Percentiles rank a stretch among this genome's conserved stretches.
Evolutionary conservation across 2,329 filamentous ascomycete genomes (phyloP).

Genomic region (Stachybotrys echinatus): DNA sequence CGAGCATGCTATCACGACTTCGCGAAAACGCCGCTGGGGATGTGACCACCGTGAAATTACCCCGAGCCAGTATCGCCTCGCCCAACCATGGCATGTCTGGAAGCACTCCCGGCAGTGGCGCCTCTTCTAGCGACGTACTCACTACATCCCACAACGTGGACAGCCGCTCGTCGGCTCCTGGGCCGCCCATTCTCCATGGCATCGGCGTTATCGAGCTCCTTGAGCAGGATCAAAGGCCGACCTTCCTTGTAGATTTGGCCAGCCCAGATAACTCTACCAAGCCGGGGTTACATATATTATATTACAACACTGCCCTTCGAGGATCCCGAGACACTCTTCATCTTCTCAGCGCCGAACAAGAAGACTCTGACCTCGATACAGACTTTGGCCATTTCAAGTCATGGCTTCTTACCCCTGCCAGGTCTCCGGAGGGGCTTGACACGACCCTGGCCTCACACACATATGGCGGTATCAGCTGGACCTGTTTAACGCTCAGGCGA

Average conservation of each 20-base stretch:
- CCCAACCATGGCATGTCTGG: slow-evolving; percentile 41
- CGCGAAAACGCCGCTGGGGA: slow-evolving; percentile 35
- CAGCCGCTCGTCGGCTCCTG: slow-evolving; percentile 37
- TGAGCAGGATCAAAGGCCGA: slow-evolving; percentile 71
- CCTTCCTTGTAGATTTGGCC: slow-evolving; percentile 67
- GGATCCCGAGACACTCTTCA: slow-evolving; percentile 49
- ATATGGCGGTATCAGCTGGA: slow-evolving; percentile 66
- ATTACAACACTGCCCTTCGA: slow-evolving; percentile 63
- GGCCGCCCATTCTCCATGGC: slow-evolving; percentile 52
- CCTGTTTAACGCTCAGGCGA: slow-evolving; percentile 61
- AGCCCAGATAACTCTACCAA: slow-evolving; percentile 50
- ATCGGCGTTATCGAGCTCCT: slow-evolving; percentile 68
- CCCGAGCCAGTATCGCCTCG: slow-evolving; percentile 45
- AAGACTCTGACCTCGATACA: slow-evolving; percentile 32
- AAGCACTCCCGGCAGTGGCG: slow-evolving; percentile 47
- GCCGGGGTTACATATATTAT: slow-evolving; percentile 56
- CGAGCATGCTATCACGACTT: slow-evolving; percentile 41
- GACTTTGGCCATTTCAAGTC: slow-evolving; percentile 61
- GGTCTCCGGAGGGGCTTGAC: slow-evolving; percentile 46
- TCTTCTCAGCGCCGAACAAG: slow-evolving; percentile 46
- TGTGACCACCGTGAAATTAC: slow-evolving; percentile 51
- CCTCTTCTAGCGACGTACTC: slow-evolving; percentile 49
- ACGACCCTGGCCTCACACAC: slow-evolving; percentile 47
- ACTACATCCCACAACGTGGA: slow-evolving; percentile 49
- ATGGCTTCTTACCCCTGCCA: slow-evolving; percentile 59